These are phyloP conservation scores for Eleusine indica DNA, from an alignment of 176 grass and related monocot genomes.

Conservation along the genomic window DNA sequence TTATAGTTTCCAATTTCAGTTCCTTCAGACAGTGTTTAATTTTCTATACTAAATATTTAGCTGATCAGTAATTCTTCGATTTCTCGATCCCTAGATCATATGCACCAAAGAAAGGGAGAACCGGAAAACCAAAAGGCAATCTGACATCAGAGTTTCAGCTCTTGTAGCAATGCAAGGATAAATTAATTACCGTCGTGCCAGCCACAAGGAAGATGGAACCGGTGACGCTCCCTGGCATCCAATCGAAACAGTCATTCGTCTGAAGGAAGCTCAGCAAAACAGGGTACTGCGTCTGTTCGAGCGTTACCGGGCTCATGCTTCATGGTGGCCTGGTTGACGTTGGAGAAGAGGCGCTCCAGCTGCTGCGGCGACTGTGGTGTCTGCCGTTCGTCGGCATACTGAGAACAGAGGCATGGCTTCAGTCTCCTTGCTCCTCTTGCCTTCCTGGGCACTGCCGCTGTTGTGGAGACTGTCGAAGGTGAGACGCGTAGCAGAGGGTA, in stretches of 20 bases:
- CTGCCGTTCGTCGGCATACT: slow-evolving; percentile 38
- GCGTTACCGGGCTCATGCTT: slow-evolving; percentile 75
- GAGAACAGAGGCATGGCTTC: slow-evolving; percentile 54
- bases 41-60: background rate
- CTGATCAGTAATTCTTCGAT: background rate
- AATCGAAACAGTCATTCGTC: slow-evolving; percentile 23
- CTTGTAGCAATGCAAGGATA: background rate
- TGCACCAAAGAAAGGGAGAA: background rate
- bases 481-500: slow-evolving; percentile 16
- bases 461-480: background rate
- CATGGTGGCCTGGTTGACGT: slow-evolving; percentile 88
- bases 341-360: slow-evolving; percentile 86
- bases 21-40: background rate
- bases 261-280: background rate
- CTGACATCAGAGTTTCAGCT: background rate
- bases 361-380: slow-evolving; percentile 44
- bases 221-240: slow-evolving; percentile 70
- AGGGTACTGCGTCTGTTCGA: background rate
- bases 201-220: slow-evolving; percentile 74
- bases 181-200: slow-evolving; percentile 77
- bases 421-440: slow-evolving; percentile 4
- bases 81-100: background rate
- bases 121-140: background rate
- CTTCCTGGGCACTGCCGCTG: background rate
- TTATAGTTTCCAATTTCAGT: background rate